Percentiles rank a stretch among this genome's conserved stretches.
phyloP scores from a whole-genome alignment of 2,329 filamentous ascomycete genomes.

The Tolypocladium cylindrosporum region DNA sequence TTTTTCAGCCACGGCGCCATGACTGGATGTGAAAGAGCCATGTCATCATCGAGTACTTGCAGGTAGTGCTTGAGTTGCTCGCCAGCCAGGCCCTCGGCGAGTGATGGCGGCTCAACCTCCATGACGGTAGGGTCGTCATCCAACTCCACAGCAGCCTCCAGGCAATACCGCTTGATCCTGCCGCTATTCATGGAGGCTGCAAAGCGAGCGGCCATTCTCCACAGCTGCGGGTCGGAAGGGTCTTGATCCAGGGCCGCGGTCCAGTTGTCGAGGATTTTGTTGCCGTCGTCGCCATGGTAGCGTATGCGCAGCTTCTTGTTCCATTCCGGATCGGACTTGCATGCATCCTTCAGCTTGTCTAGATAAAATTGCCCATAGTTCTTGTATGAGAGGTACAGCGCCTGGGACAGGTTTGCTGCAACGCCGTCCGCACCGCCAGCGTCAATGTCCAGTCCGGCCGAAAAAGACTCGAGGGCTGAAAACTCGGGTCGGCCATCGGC shows the following conservation, averaged over 20 bases:
- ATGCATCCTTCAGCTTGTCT: conserved; percentile 41
- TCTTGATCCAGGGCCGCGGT: conserved; percentile 51
- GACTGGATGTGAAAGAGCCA: conserved; percentile 49
- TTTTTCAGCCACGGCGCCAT: conserved; percentile 47
- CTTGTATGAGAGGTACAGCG: conserved; percentile 88
- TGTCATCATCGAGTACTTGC: conserved; percentile 40
- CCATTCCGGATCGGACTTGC: conserved; percentile 42
- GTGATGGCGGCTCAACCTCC: conserved; percentile 51
- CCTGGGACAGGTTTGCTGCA: conserved; percentile 75
- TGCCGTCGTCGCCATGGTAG: conserved; percentile 23
- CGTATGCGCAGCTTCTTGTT: conserved; percentile 13
- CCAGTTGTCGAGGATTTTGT: conserved; percentile 45
- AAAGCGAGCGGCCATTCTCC: conserved; percentile 49
- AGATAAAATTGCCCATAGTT: conserved; percentile 88
- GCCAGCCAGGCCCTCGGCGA: conserved; percentile 54
- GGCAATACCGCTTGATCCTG: conserved; percentile 49
- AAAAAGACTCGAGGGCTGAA: conserved; percentile 34
- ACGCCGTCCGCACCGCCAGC: conserved; percentile 60
- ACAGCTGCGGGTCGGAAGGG: conserved; percentile 57
- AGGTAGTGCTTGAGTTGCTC: conserved; percentile 50
- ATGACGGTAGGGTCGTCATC: conserved; percentile 55
- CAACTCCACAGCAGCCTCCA: conserved; percentile 56
- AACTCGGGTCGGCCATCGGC: conserved; percentile 34
- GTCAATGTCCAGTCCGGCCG: conserved; percentile 41
- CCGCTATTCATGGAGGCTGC: conserved; percentile 47